Conservation (phyloP, 495 filamentous ascomycete genomes). For the Cercophora scortea region DNA sequence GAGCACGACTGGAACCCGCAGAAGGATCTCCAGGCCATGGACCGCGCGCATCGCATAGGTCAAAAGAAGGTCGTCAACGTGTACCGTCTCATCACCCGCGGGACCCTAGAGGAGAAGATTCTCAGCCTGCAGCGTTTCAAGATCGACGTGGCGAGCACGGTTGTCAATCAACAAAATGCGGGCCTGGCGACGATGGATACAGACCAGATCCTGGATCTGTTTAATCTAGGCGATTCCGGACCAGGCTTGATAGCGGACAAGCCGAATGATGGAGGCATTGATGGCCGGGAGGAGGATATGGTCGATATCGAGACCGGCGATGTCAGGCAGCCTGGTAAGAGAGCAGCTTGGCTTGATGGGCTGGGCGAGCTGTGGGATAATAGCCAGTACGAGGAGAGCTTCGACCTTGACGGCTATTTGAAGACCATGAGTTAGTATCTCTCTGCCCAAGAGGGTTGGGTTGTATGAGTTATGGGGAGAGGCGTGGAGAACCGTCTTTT, state of each 20-base stretch:
- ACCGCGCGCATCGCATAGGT: conserved; percentile 94
- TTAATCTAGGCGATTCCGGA: conserved; percentile 79
- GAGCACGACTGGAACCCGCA: conserved; percentile 99
- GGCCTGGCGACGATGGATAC: conserved; percentile 93
- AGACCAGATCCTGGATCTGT: conserved; percentile 93
- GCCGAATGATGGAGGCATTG: conserved; percentile 37
- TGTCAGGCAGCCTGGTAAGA: conserved; percentile 91
- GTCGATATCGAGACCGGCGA: conserved; percentile 87
- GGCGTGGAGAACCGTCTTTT: no score
- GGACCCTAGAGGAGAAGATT: conserved; percentile 98
- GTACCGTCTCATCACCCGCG: conserved; percentile 91
- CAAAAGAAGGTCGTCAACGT: conserved; percentile 99
- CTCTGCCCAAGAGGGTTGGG: no score
- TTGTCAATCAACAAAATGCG: conserved; percentile 98
- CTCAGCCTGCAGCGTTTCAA: conserved; percentile 98
- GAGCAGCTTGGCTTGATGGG: conserved; percentile 86
- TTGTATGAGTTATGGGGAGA: no score
- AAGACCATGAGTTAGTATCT: conserved; percentile 63
- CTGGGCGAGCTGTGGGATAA: conserved; percentile 96
- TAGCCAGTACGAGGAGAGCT: conserved; percentile 92
- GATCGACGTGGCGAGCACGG: conserved; percentile 94
- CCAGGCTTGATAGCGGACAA: conserved; percentile 53
- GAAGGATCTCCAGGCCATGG: conserved; percentile 98
- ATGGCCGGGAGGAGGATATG: conserved; percentile 78
- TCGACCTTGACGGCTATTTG: conserved; percentile 87